Evolutionary conservation across 2,329 filamentous ascomycete species (phyloP), one percentile per base, ranked within the genome.

Genomic region (Trichoderma sp.): DNA sequence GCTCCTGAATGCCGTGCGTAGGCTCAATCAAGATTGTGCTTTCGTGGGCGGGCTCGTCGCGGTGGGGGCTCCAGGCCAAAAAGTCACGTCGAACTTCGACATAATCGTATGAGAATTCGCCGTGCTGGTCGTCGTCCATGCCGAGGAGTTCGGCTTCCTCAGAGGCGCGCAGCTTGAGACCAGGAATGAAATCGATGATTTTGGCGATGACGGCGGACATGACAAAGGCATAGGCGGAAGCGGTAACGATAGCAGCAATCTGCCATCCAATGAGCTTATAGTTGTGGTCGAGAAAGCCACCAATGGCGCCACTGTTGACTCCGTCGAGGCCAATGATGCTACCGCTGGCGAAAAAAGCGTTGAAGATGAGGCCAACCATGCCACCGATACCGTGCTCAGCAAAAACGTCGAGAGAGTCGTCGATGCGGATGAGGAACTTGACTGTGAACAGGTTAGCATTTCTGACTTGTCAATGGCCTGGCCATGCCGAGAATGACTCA

Each of bases 101-200:
- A 79, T 95, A 96, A 79, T 96, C 92, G 83, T 95, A 95, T 14
- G 92, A 92, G 77, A 95, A 96, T 81, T 96, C 92, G 80, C 92
- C 92, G 74, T 95, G 91, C 82, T 96, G 92, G 81, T 95, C 92
- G 77, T 95, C 92, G 76, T 96, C 92, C 91, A 95, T 94, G 73
- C 92, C 92, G 68, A 95, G 87, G 14, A 95, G 87, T 80, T 96
- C 92, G 28, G 92, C 92, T 80, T 94, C 90, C 76, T 94, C 91
- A 30, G 87, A 90, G 10, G 92, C 91, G 69, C 92, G 91, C 56
- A 96, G 90, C 78, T 93, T 87, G 24, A 96, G 86, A 58, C 92
- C 92, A 30, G 92, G 92, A 26, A 94, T 84, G 72, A 89, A 78
- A 82, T 96, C 90, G 81, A 96, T 91, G 76, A 82, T 77, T 81